A percentile compares a stretch with the other conserved stretches of the same genome.
Evolutionary conservation across 768 basidiomycete species (phyloP).

Genomic region (Psilocybe sp.): DNA sequence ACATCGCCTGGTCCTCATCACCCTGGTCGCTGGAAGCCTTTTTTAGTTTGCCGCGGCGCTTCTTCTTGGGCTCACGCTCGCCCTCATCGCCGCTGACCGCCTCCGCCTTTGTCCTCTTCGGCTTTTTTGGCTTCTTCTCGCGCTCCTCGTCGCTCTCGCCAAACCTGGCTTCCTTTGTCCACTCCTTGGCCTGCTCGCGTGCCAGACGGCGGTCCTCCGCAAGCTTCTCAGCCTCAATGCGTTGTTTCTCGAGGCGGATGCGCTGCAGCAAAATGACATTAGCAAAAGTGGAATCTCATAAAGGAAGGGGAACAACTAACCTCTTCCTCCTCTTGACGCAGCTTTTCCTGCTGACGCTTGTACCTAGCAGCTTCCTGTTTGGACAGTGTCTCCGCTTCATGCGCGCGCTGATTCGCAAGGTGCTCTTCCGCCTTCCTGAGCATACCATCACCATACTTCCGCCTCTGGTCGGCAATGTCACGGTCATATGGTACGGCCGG

Average conservation of each 20-base stretch:
- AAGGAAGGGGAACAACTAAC: slow-evolving; percentile 34
- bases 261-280: slow-evolving; percentile 37
- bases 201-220: slow-evolving; percentile 75
- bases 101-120: slow-evolving; percentile 50
- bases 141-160: slow-evolving; percentile 74
- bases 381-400: slow-evolving; percentile 69
- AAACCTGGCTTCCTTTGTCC: slow-evolving; percentile 67
- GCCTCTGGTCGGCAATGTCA: slow-evolving; percentile 86
- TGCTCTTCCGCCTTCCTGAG: slow-evolving; percentile 81
- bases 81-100: slow-evolving; percentile 49
- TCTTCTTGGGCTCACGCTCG: slow-evolving; percentile 67
- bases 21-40: slow-evolving; percentile 54
- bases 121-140: slow-evolving; percentile 59
- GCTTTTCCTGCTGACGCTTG: slow-evolving; percentile 77
- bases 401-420: slow-evolving; percentile 63
- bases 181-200: slow-evolving; percentile 76
- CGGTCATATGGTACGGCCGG: slow-evolving; percentile 74
- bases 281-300: background rate
- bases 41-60: slow-evolving; percentile 65
- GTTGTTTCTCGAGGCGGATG: slow-evolving; percentile 58
- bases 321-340: slow-evolving; percentile 61
- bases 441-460: slow-evolving; percentile 87
- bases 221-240: slow-evolving; percentile 72
- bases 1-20: slow-evolving; percentile 62
- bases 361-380: slow-evolving; percentile 75